These are phyloP conservation scores for Craspedostauros australis DNA, from an alignment of 108 stramenopile genomes.

Conservation along the genomic window DNA sequence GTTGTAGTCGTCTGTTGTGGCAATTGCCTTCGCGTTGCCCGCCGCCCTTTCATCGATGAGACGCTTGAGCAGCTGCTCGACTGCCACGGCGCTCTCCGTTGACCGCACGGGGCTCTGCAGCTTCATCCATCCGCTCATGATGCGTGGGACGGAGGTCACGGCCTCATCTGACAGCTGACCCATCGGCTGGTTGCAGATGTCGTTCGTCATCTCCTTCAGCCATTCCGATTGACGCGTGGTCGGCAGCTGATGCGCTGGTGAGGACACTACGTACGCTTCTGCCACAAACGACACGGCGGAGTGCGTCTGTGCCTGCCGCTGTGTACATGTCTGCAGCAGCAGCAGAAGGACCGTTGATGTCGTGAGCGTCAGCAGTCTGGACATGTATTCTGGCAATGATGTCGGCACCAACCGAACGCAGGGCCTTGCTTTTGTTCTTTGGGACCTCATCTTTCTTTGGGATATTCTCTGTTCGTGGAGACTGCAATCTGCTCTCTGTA, in stretches of 20 bases:
- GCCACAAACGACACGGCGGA: neutral
- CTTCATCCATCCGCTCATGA: constrained; percentile 68
- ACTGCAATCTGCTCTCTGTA: no score
- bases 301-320: neutral
- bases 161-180: constrained; percentile 50
- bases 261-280: constrained; percentile 1
- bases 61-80: constrained; percentile 64
- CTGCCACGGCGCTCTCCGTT: constrained; percentile 52
- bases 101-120: constrained; percentile 9
- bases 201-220: constrained; percentile 57
- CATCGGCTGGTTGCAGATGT: constrained; percentile 41
- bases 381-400: no score
- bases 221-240: constrained; percentile 42
- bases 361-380: no score
- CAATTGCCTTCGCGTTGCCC: constrained; percentile 40
- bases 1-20: constrained; percentile 56
- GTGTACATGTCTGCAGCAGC: neutral
- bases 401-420: no score
- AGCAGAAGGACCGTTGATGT: no score
- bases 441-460: no score
- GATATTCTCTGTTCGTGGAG: no score
- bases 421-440: no score
- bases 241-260: constrained; percentile 43
- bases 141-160: constrained; percentile 34
- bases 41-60: constrained; percentile 65